phyloP scores from a whole-genome alignment of 345 rosid species.

The Lepidium africanum region DNA sequence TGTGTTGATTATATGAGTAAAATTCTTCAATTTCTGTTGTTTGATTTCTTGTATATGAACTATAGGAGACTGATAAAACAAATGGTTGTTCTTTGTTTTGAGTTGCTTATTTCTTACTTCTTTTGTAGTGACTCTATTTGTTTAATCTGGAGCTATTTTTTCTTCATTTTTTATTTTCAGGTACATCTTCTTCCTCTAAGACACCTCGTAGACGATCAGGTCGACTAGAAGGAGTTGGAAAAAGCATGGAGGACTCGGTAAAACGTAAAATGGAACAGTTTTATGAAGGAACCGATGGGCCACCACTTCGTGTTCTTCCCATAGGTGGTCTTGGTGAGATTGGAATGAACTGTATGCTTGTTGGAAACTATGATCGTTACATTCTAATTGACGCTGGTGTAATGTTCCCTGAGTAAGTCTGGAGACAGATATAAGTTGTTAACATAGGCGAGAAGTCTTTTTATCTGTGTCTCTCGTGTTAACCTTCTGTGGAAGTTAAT shows the following conservation, averaged over 20 bases:
- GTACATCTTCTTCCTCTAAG: conserved; percentile 40
- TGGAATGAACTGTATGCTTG: conserved; percentile 99
- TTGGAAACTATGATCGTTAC: conserved; percentile 89
- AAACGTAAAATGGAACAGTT: conserved; percentile 94
- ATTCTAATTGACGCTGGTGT: conserved; percentile 90
- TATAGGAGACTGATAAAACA: background rate
- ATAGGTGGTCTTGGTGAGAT: conserved; percentile 98
- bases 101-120: background rate
- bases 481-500: background rate
- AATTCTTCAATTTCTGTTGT: background rate
- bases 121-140: background rate
- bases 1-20: background rate
- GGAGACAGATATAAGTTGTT: background rate
- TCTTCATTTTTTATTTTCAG: conserved; percentile 4
- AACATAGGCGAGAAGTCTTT: background rate
- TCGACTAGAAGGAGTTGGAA: conserved; percentile 71
- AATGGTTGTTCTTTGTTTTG: background rate
- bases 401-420: conserved; percentile 97
- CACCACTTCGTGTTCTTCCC: conserved; percentile 92
- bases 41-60: background rate
- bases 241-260: conserved; percentile 95
- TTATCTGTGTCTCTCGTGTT: background rate
- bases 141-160: background rate
- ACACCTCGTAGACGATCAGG: conserved; percentile 47
- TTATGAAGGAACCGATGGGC: conserved; percentile 86